Evolutionary conservation across 2,329 filamentous ascomycete species (phyloP), one percentile per base, ranked within the genome.

Genomic region (Botrytis sinoallii): DNA sequence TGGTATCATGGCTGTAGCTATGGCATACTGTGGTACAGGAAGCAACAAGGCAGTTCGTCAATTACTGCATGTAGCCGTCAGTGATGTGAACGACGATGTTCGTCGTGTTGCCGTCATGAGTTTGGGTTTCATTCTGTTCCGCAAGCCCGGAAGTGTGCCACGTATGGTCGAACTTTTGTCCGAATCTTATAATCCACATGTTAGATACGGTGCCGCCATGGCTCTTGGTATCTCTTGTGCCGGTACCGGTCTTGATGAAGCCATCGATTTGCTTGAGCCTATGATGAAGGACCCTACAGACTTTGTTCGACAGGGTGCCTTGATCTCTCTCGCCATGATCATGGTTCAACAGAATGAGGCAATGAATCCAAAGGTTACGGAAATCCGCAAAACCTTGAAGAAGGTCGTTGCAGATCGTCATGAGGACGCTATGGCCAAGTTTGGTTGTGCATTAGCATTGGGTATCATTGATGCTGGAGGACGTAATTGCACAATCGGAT

Each of bases 211-310:
- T 81, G 97, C 96, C 32, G 96, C 96, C 71, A 98, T 99, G 94
- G 97, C 97, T 61, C 89, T 99, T 20, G 96, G 96, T 84, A 99
- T 99, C 80, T 97, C 97, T 40, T 99, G 97, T 80, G 96, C 96
- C 40, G 96, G 96, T 66, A 99, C 96, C 70, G 96, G 96, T 22
- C 87, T 98, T 44, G 94, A 97, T 76, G 96, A 99, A 84, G 96
- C 97, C 35, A 96, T 98, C 75, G 96, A 99, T 80, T 88, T 99
- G 29, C 88, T 99, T 7, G 96, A 99, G 85, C 96, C 96, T 29
- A 99, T 99, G 96, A 95, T 98, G 86, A 99, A 98, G 86, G 96
- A 99, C 79, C 97, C 96, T 12, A 97, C 95, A 74, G 96, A 99
- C 85, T 99, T 99, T 82, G 96, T 99, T 70, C 92, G 97, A 78